A percentile compares a stretch with the other conserved stretches of the same genome.
Evolutionary conservation across 2,329 filamentous ascomycete genomes (phyloP).

Genomic region (Fusarium subtropicale): DNA sequence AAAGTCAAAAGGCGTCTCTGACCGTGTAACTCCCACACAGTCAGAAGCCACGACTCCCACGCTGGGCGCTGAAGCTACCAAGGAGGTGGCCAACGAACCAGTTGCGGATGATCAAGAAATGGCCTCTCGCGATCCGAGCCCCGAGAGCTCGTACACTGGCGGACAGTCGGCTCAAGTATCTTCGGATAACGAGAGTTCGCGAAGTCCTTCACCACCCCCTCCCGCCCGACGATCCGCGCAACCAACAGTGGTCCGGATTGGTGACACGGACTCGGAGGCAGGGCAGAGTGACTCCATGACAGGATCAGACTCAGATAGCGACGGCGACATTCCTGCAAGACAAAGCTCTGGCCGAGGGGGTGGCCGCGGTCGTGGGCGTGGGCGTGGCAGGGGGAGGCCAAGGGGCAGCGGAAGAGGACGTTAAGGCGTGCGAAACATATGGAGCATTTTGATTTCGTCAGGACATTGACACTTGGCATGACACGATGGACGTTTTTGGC

Average conservation of each 20-base stretch:
- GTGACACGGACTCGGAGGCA: slow-evolving; percentile 42
- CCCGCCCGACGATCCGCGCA: slow-evolving; percentile 10
- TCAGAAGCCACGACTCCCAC: slow-evolving; percentile 9
- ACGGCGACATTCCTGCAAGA: slow-evolving; percentile 44
- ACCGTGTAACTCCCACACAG: slow-evolving; percentile 10
- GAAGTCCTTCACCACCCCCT: slow-evolving; percentile 28
- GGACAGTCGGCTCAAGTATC: slow-evolving; percentile 10
- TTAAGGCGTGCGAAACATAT: neutral
- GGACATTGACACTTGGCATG: slow-evolving; percentile 14
- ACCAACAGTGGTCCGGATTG: slow-evolving; percentile 43
- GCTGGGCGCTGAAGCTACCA: neutral
- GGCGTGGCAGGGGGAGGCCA: slow-evolving; percentile 24
- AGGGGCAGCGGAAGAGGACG: slow-evolving; percentile 34
- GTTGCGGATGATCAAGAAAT: neutral
- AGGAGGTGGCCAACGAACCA: neutral
- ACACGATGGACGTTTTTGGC: neutral
- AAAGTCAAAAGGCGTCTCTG: slow-evolving; percentile 37
- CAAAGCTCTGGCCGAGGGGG: slow-evolving; percentile 40
- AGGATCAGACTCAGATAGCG: slow-evolving; percentile 37
- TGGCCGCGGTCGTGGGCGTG: slow-evolving; percentile 38
- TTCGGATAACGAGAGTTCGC: slow-evolving; percentile 26
- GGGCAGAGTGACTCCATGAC: slow-evolving; percentile 22
- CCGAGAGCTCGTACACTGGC: neutral
- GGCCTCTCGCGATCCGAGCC: neutral
- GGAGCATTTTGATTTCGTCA: slow-evolving; percentile 9